Conservation (phyloP, 2,329 filamentous ascomycete genomes). For the Grosmannia clavigera region DNA sequence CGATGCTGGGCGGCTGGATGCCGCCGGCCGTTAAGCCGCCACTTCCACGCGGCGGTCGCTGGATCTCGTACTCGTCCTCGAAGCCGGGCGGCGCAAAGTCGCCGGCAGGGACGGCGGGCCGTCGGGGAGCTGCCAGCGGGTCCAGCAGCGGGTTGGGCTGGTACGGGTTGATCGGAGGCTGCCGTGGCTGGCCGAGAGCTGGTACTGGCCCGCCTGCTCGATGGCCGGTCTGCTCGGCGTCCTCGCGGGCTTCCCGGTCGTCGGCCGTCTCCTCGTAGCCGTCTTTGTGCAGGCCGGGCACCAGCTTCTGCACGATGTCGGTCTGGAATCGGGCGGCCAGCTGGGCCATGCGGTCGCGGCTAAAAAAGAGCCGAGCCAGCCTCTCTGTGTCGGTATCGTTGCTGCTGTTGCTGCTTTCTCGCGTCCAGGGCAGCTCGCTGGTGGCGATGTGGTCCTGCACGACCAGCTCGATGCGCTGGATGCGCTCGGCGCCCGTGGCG, state of each 20-base stretch:
- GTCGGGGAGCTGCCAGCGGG: conserved; percentile 47
- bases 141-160: conserved; percentile 53
- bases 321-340: conserved; percentile 62
- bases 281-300: conserved; percentile 64
- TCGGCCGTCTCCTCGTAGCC: conserved; percentile 50
- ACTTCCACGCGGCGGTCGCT: conserved; percentile 44
- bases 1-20: conserved; percentile 38
- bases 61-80: conserved; percentile 83
- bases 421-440: conserved; percentile 38
- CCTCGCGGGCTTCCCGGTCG: conserved; percentile 27
- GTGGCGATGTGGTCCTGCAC: conserved; percentile 64
- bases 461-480: conserved; percentile 62
- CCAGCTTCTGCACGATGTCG: conserved; percentile 72
- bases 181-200: background rate
- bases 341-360: conserved; percentile 51
- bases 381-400: background rate
- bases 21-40: conserved; percentile 10
- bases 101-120: conserved; percentile 48
- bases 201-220: conserved; percentile 15
- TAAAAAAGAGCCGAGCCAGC: conserved; percentile 58
- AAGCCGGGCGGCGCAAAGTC: conserved; percentile 83
- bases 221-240: conserved; percentile 27
- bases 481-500: conserved; percentile 68
- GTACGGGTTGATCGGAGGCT: conserved; percentile 44
- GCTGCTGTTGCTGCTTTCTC: background rate